phyloP scores from a whole-genome alignment of 208 protist genomes.

The Crithidia brevicula region DNA sequence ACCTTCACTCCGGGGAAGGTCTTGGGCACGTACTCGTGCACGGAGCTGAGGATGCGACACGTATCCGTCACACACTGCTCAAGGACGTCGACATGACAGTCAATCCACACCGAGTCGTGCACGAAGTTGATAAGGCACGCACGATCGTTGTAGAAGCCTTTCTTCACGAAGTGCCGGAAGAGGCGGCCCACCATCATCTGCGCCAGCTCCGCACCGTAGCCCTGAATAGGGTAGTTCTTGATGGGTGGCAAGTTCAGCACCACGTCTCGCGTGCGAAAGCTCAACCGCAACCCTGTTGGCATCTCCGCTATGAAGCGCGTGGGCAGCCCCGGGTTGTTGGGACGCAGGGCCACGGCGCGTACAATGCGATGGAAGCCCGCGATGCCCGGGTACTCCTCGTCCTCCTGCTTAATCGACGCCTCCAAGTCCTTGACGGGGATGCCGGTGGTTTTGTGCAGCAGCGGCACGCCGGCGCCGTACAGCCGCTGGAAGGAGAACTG shows the following conservation, averaged over 20 bases:
- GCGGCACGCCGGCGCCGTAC: slow-evolving; percentile 81
- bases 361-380: slow-evolving; percentile 68
- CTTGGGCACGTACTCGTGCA: slow-evolving; percentile 76
- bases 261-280: slow-evolving; percentile 77
- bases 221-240: slow-evolving; percentile 92
- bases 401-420: slow-evolving; percentile 67
- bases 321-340: slow-evolving; percentile 84
- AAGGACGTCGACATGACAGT: slow-evolving; percentile 85
- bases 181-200: slow-evolving; percentile 91
- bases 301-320: slow-evolving; percentile 83
- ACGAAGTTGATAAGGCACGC: slow-evolving; percentile 89
- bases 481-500: slow-evolving; percentile 92
- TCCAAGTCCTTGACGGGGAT: slow-evolving; percentile 76
- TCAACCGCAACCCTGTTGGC: slow-evolving; percentile 80
- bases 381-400: slow-evolving; percentile 82
- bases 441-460: slow-evolving; percentile 89
- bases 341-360: slow-evolving; percentile 73
- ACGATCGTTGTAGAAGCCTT: slow-evolving; percentile 65
- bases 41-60: slow-evolving; percentile 57
- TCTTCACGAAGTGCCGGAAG: slow-evolving; percentile 70
- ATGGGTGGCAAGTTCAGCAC: slow-evolving; percentile 82
- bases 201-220: slow-evolving; percentile 87
- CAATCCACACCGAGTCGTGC: slow-evolving; percentile 91
- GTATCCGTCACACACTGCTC: slow-evolving; percentile 68
- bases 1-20: slow-evolving; percentile 76